Conservation (phyloP, 192 early-diverging fungal species). For the Mortierella claussenii region DNA sequence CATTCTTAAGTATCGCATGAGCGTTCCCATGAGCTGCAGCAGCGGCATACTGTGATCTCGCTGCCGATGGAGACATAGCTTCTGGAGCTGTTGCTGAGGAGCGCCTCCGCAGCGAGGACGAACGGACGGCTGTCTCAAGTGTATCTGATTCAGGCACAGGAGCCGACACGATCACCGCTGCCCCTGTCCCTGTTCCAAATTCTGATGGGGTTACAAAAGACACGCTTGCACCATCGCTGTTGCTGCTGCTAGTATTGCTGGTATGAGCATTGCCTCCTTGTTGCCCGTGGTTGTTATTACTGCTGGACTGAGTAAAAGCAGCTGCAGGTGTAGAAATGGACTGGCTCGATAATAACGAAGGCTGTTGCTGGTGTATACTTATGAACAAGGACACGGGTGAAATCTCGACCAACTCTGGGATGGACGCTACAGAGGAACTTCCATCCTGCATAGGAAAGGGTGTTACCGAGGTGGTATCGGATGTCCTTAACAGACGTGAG, state of each 20-base stretch:
- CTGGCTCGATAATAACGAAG: no score
- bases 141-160: slow-evolving; percentile 8
- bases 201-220: slow-evolving; percentile 4
- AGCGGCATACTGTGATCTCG: not conserved
- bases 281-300: not conserved
- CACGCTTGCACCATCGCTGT: not conserved
- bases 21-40: not conserved
- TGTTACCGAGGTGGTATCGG: slow-evolving; percentile 40
- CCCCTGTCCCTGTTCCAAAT: slow-evolving; percentile 34
- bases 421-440: slow-evolving; percentile 6
- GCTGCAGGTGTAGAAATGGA: no score
- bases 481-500: slow-evolving; percentile 28
- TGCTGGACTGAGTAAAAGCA: not conserved
- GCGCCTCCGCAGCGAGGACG: not conserved
- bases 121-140: not conserved
- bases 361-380: not conserved
- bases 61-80: not conserved
- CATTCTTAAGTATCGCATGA: no score
- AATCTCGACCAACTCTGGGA: slow-evolving; percentile 10
- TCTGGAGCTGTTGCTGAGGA: no score
- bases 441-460: slow-evolving; percentile 40
- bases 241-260: not conserved
- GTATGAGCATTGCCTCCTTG: no score
- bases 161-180: not conserved
- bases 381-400: not conserved